Percentiles rank a stretch among this genome's conserved stretches.
These are phyloP conservation scores for Mucuna pruriens DNA, from an alignment of 306 rosid species.

Conservation along the genomic window DNA sequence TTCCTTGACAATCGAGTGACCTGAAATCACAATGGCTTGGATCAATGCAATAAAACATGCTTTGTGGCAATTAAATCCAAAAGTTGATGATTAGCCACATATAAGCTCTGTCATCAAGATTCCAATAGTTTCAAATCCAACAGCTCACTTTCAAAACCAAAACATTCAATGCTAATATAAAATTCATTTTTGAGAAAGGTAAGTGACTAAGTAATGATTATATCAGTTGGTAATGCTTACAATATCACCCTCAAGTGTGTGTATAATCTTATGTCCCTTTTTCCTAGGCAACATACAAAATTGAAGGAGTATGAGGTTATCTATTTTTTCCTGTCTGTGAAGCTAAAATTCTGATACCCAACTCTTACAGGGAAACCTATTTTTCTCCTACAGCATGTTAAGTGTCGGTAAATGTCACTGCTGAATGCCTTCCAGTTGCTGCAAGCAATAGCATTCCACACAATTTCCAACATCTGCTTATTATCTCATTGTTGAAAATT, in stretches of 20 bases:
- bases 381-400: background rate
- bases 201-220: background rate
- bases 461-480: background rate
- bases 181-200: conserved; percentile 19
- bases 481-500: background rate
- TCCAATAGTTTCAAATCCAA: conserved; percentile 14
- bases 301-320: background rate
- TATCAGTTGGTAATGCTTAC: conserved; percentile 13
- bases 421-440: background rate
- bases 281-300: background rate
- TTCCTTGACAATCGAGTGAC: conserved; percentile 86
- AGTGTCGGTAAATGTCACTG: background rate
- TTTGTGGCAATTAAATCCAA: conserved; percentile 23
- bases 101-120: background rate
- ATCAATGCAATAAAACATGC: conserved; percentile 26
- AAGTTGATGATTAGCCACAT: background rate
- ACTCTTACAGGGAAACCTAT: background rate
- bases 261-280: background rate
- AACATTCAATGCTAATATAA: conserved; percentile 4
- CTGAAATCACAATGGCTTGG: conserved; percentile 57
- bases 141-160: conserved; percentile 2
- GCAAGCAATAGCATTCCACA: background rate
- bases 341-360: background rate
- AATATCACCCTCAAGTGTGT: conserved; percentile 14
- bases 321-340: background rate